phyloP scores from a whole-genome alignment of 305 asterid species.

The Rubia peregrina region DNA sequence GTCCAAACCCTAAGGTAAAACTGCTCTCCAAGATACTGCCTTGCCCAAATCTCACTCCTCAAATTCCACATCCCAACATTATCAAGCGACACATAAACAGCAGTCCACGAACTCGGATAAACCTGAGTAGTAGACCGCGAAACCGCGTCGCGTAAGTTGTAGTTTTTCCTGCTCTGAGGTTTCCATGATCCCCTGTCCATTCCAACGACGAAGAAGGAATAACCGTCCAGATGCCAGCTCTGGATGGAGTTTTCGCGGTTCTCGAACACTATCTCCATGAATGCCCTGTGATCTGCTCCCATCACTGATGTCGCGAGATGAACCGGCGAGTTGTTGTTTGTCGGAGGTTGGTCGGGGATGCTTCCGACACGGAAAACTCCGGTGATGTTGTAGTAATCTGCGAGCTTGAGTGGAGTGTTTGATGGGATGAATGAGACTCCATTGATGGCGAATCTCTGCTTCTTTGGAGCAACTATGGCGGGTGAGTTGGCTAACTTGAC shows the following conservation, averaged over 20 bases:
- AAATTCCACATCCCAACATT: conserved; percentile 20
- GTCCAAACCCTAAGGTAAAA: conserved; percentile 15
- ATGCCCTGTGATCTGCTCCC: conserved; percentile 56
- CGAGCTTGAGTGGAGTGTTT: conserved; percentile 69
- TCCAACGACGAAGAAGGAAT: conserved; percentile 86
- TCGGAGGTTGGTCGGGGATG: conserved; percentile 38
- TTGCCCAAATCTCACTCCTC: conserved; percentile 13
- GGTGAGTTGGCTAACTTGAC: conserved; percentile 34
- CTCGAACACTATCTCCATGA: conserved; percentile 74
- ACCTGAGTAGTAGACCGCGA: background rate
- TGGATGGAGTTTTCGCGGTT: conserved; percentile 55
- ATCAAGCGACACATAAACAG: conserved; percentile 11
- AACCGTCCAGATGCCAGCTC: conserved; percentile 82
- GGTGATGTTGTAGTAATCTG: conserved; percentile 51
- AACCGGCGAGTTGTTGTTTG: conserved; percentile 13
- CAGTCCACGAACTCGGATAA: conserved; percentile 6
- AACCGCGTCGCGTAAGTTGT: conserved; percentile 1
- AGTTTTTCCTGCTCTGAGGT: background rate
- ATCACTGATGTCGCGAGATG: conserved; percentile 49
- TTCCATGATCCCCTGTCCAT: conserved; percentile 4
- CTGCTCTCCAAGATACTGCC: conserved; percentile 7
- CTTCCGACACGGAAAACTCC: conserved; percentile 63
- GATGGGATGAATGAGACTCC: conserved; percentile 53
- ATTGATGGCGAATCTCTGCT: conserved; percentile 60
- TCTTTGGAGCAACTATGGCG: conserved; percentile 24